Evolutionary conservation across 148 eudicot species (phyloP).

Genomic region (Diospyros kaki): DNA sequence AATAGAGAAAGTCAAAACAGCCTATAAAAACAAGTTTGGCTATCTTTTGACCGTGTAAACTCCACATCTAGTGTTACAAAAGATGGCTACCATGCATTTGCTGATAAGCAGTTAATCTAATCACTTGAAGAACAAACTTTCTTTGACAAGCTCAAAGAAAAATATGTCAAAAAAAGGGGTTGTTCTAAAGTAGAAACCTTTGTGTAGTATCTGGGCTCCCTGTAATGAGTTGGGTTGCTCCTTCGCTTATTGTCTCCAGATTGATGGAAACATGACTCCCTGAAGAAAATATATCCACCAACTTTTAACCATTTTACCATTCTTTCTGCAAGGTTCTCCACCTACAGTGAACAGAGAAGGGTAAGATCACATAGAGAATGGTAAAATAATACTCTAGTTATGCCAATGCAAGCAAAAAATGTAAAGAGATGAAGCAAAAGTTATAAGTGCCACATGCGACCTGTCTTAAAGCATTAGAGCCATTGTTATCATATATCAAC

Average conservation of each 20-base stretch:
- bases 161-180: constrained; percentile 8
- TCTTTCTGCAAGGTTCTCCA: constrained; percentile 63
- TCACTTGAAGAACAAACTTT: background rate
- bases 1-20: background rate
- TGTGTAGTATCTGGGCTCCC: constrained; percentile 87
- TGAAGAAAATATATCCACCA: constrained; percentile 86
- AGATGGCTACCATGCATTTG: background rate
- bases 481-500: background rate
- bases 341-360: constrained; percentile 38
- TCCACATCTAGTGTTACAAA: background rate
- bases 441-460: background rate
- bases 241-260: constrained; percentile 94
- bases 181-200: constrained; percentile 43
- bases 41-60: background rate
- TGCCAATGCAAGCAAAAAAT: background rate
- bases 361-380: background rate
- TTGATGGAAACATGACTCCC: constrained; percentile 98
- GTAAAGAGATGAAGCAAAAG: background rate
- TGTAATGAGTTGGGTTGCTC: constrained; percentile 94
- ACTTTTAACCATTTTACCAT: constrained; percentile 90
- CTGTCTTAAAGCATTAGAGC: background rate
- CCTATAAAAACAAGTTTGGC: background rate
- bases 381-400: background rate
- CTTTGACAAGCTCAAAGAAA: background rate
- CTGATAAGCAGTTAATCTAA: background rate